Evolutionary conservation across 1,139 yeast species (phyloP).

Genomic region (Blastobotrys illinoisensis): DNA sequence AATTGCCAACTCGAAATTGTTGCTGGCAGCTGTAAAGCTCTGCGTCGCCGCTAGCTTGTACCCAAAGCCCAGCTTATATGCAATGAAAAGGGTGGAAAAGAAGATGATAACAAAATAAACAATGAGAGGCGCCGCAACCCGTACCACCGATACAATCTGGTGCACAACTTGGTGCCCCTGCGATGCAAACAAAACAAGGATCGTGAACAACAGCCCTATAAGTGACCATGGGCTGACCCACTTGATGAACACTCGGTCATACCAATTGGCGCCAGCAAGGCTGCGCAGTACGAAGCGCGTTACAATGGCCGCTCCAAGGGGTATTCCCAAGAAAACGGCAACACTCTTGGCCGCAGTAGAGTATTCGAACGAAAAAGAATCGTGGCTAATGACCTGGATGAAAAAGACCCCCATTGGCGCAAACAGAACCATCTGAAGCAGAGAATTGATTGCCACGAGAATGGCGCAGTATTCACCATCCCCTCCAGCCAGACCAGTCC

Average conservation of each 20-base stretch:
- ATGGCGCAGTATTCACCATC: conserved; percentile 49
- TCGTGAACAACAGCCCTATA: conserved; percentile 49
- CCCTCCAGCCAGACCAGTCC: conserved; percentile 56
- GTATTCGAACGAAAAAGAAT: conserved; percentile 31
- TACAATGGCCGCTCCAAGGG: conserved; percentile 43
- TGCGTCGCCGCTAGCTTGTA: conserved; percentile 46
- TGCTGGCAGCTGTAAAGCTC: conserved; percentile 54
- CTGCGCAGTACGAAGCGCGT: conserved; percentile 36
- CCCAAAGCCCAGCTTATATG: conserved; percentile 33
- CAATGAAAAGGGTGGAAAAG: conserved; percentile 38
- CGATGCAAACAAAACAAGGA: conserved; percentile 48
- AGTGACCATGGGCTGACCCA: conserved; percentile 47
- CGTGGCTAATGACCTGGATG: conserved; percentile 19
- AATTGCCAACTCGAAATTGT: conserved; percentile 49
- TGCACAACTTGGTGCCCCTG: conserved; percentile 48
- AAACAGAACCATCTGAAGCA: conserved; percentile 48
- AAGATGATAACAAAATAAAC: conserved; percentile 47
- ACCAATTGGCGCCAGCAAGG: conserved; percentile 32
- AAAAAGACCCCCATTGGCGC: conserved; percentile 51
- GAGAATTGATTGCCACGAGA: conserved; percentile 47
- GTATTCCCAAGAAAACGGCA: conserved; percentile 51
- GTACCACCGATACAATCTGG: conserved; percentile 46
- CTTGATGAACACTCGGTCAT: conserved; percentile 36
- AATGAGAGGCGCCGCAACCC: conserved; percentile 48
- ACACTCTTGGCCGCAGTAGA: conserved; percentile 47